Evolutionary conservation across 768 basidiomycete species (phyloP).

Genomic region (Psilocybe subaeruginosa): DNA sequence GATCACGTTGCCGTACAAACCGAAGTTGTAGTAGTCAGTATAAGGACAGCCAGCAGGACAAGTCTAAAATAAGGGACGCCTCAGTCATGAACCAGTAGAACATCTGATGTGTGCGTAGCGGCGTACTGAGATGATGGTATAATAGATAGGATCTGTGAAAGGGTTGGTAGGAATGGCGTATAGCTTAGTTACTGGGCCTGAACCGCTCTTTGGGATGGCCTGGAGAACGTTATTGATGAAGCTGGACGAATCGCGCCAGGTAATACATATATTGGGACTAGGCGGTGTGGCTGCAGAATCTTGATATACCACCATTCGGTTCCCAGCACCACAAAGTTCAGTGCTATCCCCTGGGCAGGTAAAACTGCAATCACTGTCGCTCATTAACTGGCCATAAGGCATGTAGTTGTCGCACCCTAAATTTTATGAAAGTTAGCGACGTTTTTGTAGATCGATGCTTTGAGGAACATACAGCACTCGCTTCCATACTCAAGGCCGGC

Average conservation of each 20-base stretch:
- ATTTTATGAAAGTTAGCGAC: neutral
- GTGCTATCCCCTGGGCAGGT: slow-evolving; percentile 44
- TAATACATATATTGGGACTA: neutral
- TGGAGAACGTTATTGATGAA: slow-evolving; percentile 18
- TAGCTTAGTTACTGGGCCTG: slow-evolving; percentile 9
- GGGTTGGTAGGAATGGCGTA: slow-evolving; percentile 20
- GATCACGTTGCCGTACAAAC: slow-evolving; percentile 11
- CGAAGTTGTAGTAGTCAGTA: slow-evolving; percentile 22
- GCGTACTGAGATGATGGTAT: slow-evolving; percentile 20
- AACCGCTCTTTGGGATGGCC: slow-evolving; percentile 14
- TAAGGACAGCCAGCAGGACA: slow-evolving; percentile 19
- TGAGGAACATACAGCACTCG: slow-evolving; percentile 15
- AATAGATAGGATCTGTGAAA: slow-evolving; percentile 20
- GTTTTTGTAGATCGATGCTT: neutral
- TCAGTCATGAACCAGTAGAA: neutral
- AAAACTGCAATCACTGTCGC: slow-evolving; percentile 40
- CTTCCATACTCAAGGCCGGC: slow-evolving; percentile 9
- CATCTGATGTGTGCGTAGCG: neutral
- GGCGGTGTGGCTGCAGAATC: slow-evolving; percentile 29
- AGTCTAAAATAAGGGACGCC: slow-evolving; percentile 4
- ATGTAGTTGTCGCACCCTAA: slow-evolving; percentile 47
- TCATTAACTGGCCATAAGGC: slow-evolving; percentile 11
- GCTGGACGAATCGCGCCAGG: neutral
- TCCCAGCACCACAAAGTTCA: slow-evolving; percentile 50
- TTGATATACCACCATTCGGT: slow-evolving; percentile 47